Evolutionary conservation across 106 monocot species (phyloP), one percentile per base, ranked within the genome.

Genomic region (Platanthera zijinensis): DNA sequence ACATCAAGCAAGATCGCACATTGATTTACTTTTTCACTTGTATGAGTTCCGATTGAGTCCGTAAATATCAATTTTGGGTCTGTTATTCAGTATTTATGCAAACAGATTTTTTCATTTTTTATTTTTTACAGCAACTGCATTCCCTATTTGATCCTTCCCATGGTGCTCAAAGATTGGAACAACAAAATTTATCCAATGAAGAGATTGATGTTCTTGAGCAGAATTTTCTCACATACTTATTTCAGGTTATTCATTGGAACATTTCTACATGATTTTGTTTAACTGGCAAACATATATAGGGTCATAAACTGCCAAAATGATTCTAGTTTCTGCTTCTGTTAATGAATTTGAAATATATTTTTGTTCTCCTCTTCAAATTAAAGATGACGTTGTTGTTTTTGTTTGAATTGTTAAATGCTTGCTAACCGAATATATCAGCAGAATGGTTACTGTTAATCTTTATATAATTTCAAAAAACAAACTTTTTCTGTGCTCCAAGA

Each of bases 141-240:
- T 84, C 85, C 46, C 63, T 91, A 5, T 91, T 91, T 76, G 90
- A 91, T 86, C 90, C 90, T 19, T 75, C 39, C 61, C 77, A 84
- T 71, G 88, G 90, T 69, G 77, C 57, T 72, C 50, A 78, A 71
- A 85, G 78, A 70, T 59, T 90, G 75, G 78, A 87, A 66, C 83
- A 87, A 62, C 87, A 85, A 66, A 81, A 85, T 4, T 79, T 90
- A 11, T 80, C 85, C 18, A 19, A 77, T 59, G 81, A 87, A 84
- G 85, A 90, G 53, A 83, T 82, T 69, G 90, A 91, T 69, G 80
- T 75, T 68, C 88, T 91, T 77, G 90, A 91, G 73, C 74, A 80
- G 52, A 88, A 91, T n/a, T 88, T 91, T 71, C 67, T 90, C 13
- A 85, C 79, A 67, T 87, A 86, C 56, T 80, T 85, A 30, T 85